phyloP scores from a whole-genome alignment of 371 early-diverging fungal species.

The Entomophthora muscae region DNA sequence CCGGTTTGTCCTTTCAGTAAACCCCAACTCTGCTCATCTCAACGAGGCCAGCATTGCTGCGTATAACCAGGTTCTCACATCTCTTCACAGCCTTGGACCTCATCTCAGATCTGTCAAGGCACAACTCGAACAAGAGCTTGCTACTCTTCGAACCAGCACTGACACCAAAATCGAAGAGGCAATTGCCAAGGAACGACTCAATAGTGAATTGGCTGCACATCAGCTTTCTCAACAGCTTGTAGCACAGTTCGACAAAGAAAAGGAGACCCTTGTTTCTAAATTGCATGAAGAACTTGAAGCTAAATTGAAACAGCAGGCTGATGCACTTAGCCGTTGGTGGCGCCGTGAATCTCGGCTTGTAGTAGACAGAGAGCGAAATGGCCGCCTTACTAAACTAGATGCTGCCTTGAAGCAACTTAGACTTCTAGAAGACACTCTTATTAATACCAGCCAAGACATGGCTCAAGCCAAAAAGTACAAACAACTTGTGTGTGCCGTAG shows the following conservation, averaged over 20 bases:
- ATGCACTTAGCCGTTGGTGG: slow-evolving; percentile 33
- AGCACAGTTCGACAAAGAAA: slow-evolving; percentile 7
- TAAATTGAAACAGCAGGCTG: slow-evolving; percentile 26
- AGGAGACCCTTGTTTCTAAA: slow-evolving; percentile 63
- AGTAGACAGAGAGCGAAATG: slow-evolving; percentile 80
- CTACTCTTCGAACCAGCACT: not conserved
- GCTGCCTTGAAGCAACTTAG: slow-evolving; percentile 52
- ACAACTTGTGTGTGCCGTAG: slow-evolving; percentile 28
- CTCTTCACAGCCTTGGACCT: not conserved
- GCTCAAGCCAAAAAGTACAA: slow-evolving; percentile 32
- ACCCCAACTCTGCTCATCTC: not conserved
- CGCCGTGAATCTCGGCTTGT: slow-evolving; percentile 47
- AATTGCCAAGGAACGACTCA: not conserved
- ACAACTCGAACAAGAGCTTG: not conserved
- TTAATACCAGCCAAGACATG: slow-evolving; percentile 38
- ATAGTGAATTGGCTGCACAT: not conserved
- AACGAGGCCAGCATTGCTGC: not conserved
- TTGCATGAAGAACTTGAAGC: slow-evolving; percentile 33
- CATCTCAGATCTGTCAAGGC: not conserved
- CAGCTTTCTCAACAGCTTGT: not conserved
- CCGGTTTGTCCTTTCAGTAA: not conserved
- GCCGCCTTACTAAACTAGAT: slow-evolving; percentile 73
- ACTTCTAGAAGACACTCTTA: slow-evolving; percentile 40
- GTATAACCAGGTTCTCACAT: not conserved
- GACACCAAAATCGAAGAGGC: not conserved